phyloP scores from a whole-genome alignment of 163 green algal species.

The Picocystis sp. region DNA sequence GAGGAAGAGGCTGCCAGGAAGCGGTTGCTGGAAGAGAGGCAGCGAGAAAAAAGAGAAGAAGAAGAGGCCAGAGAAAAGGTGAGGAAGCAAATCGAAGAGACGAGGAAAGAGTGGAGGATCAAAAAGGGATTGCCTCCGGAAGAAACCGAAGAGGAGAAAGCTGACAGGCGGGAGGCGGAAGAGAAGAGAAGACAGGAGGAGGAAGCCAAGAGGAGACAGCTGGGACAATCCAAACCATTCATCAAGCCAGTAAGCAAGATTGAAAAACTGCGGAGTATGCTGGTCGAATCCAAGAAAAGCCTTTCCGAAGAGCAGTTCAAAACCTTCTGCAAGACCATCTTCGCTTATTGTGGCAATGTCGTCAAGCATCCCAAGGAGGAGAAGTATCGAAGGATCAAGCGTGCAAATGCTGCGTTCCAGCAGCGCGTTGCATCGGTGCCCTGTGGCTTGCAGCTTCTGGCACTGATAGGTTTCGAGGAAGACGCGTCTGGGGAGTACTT shows the following conservation, averaged over 20 bases:
- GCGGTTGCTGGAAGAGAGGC: constrained; percentile 27
- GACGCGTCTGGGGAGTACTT: constrained; percentile 15
- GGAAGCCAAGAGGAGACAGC: constrained; percentile 19
- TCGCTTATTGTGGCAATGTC: constrained; percentile 79
- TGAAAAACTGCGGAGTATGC: constrained; percentile 42
- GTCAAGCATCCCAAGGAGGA: constrained; percentile 44
- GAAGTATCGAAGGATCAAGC: constrained; percentile 72
- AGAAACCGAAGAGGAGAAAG: constrained; percentile 29
- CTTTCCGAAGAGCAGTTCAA: constrained; percentile 46
- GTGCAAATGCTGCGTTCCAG: constrained; percentile 69
- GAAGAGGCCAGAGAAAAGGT: constrained; percentile 53
- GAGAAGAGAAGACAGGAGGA: constrained; percentile 42
- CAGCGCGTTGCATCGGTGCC: constrained; percentile 34
- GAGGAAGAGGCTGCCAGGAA: constrained; percentile 36
- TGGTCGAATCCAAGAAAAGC: constrained; percentile 75
- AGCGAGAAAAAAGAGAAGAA: constrained; percentile 76
- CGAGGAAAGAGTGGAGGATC: constrained; percentile 48
- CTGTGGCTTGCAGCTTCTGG: constrained; percentile 49
- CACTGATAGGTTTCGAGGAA: constrained; percentile 56
- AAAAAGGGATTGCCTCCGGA: constrained; percentile 79
- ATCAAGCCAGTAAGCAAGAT: constrained; percentile 43
- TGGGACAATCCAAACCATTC: constrained; percentile 17
- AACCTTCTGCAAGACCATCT: constrained; percentile 49
- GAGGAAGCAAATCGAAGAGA: constrained; percentile 36
- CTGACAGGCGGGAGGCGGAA: constrained; percentile 17